Evolutionary conservation across 2,329 filamentous ascomycete genomes (phyloP).

Genomic region (Neofusicoccum kwambonambiense): DNA sequence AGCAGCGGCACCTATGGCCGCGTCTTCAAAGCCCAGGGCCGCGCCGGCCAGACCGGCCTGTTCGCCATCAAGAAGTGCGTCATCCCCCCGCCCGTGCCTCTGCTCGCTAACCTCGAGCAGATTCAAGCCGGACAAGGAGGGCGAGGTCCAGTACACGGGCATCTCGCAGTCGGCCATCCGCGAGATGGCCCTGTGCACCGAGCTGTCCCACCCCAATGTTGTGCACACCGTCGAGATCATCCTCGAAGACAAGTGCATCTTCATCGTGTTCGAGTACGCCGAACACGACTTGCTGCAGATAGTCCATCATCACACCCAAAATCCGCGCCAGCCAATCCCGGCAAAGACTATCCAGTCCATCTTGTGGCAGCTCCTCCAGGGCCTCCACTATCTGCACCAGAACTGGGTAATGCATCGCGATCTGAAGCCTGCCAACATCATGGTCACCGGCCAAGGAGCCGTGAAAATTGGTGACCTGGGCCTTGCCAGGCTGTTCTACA

Average conservation of each 20-base stretch:
- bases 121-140: constrained; percentile 97
- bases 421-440: constrained; percentile 97
- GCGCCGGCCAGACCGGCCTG: constrained; percentile 71
- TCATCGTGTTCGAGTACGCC: constrained; percentile 98
- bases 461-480: constrained; percentile 96
- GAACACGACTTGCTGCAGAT: constrained; percentile 97
- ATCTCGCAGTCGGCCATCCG: constrained; percentile 96
- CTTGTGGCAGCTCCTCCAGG: constrained; percentile 93
- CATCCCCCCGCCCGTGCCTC: no score
- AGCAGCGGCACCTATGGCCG: constrained; percentile 96
- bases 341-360: constrained; percentile 88
- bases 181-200: constrained; percentile 95
- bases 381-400: constrained; percentile 88
- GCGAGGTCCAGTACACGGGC: constrained; percentile 93
- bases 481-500: constrained; percentile 87
- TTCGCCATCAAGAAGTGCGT: constrained; percentile 96
- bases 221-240: constrained; percentile 94
- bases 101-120: constrained; percentile 35
- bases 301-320: constrained; percentile 94
- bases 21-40: constrained; percentile 90
- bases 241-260: constrained; percentile 97
- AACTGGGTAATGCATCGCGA: constrained; percentile 98
- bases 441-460: constrained; percentile 86
- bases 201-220: constrained; percentile 84
- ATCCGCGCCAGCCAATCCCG: constrained; percentile 83